Base-by-base conservation (phyloP, 305 asterid genomes). In the Andrographis paniculata region DNA sequence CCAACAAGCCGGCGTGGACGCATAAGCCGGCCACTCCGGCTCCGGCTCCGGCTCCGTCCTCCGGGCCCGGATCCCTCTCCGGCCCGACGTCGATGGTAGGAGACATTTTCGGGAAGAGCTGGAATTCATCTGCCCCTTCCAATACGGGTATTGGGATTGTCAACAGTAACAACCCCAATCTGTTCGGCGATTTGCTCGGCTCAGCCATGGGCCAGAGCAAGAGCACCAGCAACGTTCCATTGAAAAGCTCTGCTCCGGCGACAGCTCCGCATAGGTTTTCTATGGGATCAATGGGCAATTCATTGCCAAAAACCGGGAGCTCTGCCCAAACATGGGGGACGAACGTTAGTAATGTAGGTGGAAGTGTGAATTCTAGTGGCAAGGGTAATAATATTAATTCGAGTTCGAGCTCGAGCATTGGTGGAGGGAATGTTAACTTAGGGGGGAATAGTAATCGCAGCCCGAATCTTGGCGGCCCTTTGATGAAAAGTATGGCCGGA, bases 41-140 rank as follows among this genome's bases (percentile, higher is more conserved):
- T 38, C 78, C 64, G 30, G 40, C 93, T 45, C 65, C 59, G 21
- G 52, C 36, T 51, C 15, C 53, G 1, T n/a, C n/a, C n/a, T n/a
- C n/a, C n/a, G n/a, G n/a, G n/a, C n/a, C n/a, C n/a, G 91, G 80
- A 21, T 60, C 93, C 16, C 20, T 70, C 20, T 48, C 78, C 24
- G 91, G 95, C 13, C 84, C 91, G 14, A 31, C 89, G 0, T 76
- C 97, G 0, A 82, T 85, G 97, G 94, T 75, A 42, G 97, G 97
- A 9, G 97, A 85, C 55, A 88, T 88, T 27, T 72, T 61, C 17
- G 95, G 97, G 31, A 88, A 79, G 78, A 85, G 60, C 67, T 89
- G 97, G 95, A 71, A 59, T 50, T 78, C 94, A 1, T 41, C 84
- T 0, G 53, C 74, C 9, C 30, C 79, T 31, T 53, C 75, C 4